Conservation (phyloP, 2,329 filamentous ascomycete genomes). For the Ascochyta pisi region DNA sequence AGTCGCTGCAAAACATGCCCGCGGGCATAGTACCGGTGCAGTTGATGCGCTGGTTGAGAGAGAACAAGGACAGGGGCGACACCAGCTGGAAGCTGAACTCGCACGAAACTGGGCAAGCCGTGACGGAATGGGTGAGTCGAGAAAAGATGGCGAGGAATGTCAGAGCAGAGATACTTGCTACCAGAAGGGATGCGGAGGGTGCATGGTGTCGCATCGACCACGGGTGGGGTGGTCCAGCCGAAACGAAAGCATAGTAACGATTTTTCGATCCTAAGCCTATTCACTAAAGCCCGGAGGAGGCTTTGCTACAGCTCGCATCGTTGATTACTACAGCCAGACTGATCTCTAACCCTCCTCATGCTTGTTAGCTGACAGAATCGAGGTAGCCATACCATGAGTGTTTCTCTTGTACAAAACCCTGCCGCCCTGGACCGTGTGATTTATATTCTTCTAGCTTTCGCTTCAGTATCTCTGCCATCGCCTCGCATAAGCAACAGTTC, state of each 20-base stretch:
- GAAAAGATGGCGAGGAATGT: slow-evolving; percentile 48
- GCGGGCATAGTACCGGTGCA: slow-evolving; percentile 43
- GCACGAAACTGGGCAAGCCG: slow-evolving; percentile 27
- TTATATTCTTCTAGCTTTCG: no score
- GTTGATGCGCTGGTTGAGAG: slow-evolving; percentile 45
- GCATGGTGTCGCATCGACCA: slow-evolving; percentile 47
- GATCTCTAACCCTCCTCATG: no score
- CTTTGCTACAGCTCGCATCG: no score
- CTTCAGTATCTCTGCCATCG: no score
- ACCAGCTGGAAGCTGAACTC: slow-evolving; percentile 28
- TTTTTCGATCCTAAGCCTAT: no score
- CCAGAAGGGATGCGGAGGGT: slow-evolving; percentile 31
- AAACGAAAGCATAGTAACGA: not conserved
- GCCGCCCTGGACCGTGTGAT: no score
- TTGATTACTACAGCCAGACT: no score
- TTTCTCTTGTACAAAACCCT: no score
- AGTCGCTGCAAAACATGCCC: slow-evolving; percentile 44
- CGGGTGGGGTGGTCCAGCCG: slow-evolving; percentile 38
- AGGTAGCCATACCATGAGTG: no score
- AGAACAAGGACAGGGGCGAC: slow-evolving; percentile 34
- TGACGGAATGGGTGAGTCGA: slow-evolving; percentile 47
- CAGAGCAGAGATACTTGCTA: slow-evolving; percentile 39
- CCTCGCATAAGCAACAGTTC: no score
- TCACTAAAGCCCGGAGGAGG: no score
- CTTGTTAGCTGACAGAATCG: no score